Base-by-base conservation (phyloP, 169 alveolate species). In the Plasmodium vinckei region DNA sequence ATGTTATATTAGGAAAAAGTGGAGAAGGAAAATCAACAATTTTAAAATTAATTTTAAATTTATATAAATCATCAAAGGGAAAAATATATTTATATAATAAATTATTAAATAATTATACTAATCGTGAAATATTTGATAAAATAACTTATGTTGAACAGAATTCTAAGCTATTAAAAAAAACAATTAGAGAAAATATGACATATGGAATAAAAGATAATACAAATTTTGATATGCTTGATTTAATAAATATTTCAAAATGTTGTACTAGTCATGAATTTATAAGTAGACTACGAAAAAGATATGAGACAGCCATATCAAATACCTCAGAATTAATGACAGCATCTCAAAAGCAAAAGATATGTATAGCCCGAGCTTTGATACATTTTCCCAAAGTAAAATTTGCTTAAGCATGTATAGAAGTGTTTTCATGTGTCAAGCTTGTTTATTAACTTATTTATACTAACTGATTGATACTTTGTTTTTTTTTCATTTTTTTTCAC, bases 341-440 rank as follows among this genome's bases (percentile, higher is more conserved):
- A 5, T 96, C 97, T 1, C 97, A 95, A 77, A 94, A 93, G 73
- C 97, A 95, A 60, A 84, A 96, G 69, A 87, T 95, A 13, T 95
- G 96, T 23, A 93, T 95, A 23, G 96, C 97, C 0, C 56, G 96
- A 15, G 96, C 95, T 5, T 59, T 93, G 13, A 17, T 82, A 13
- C 60, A 94, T 23, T 70, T 89, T 69, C 93, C 95, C 53, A 75
- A 75, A 73, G 88, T 75, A 63, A 9, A 0, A 1, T 1, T 64
- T 17, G 1, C 5, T 12, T 2, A 5, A 25, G 1, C 2, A 1
- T 27, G 0, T 27, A 27, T 27, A 27, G 5, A 27, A 27, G 2
- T 4, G 5, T 27, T 27, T 27, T 27, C 5, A 27, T 27, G 39
- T 27, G 39, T 4, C 4, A 27, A 27, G 39, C 5, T 27, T 65